Evolutionary conservation across 352 stramenopile genomes (phyloP), one percentile per base, ranked within the genome.

Genomic region (Phytopythium cucurbitacearum): DNA sequence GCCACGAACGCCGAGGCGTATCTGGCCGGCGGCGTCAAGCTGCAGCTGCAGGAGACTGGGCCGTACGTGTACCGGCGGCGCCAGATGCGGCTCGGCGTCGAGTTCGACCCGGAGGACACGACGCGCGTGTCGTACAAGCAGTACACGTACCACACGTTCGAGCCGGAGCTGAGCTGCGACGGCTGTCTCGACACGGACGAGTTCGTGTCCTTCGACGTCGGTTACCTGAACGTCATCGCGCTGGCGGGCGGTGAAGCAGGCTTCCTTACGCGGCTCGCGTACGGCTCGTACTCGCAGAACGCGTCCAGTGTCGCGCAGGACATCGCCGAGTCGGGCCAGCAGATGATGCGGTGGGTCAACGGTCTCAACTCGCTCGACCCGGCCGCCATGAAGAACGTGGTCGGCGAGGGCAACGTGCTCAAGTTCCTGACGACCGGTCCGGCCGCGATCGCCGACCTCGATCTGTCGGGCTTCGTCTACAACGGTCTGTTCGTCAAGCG

Each of bases 261-360:
- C 3, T 91, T 87, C 59, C 60, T 91, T 37, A 60, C 58, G 15
- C 38, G 57, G 11, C 60, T 91, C 5, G 58, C 79, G 0, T 55
- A 78, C 7, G 76, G 77, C 4, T 83, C 80, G 35, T 90, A 81
- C 60, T 73, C 64, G 7, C 41, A 12, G 0, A 78, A 68, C 33
- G 58, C 40, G 33, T 67, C 53, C 7, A 48, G 59, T 7, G 59
- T 62, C 40, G 48, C 56, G 0, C 54, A 54, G 12, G 64, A 77
- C 37, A 62, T 90, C 44, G 41, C 60, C 3, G 50, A 67, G 48
- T 78, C 76, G 57, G 69, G 69, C 4, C 47, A 60, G 56, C 73
- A 83, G 59, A 83, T 90, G 60, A 88, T 90, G 80, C 69, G 69
- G 39, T 89, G 62, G 63, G 63, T 85, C 34, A 82, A 82, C 36